A percentile compares a stretch with the other conserved stretches of the same genome.
phyloP scores from a whole-genome alignment of 2,329 filamentous ascomycete genomes.

The Leptosphaerulina australis region DNA sequence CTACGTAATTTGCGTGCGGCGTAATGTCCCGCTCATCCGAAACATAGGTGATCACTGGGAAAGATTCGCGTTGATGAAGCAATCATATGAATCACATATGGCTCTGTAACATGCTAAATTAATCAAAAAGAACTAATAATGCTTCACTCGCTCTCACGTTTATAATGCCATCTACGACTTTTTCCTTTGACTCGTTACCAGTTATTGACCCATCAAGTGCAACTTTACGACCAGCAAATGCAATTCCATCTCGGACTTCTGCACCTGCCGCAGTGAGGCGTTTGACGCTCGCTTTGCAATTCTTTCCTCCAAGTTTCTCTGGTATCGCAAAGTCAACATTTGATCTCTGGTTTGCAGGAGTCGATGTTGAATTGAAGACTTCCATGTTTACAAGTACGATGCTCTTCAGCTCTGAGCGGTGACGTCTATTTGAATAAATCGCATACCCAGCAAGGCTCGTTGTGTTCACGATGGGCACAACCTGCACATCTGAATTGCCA shows the following conservation, averaged over 20 bases:
- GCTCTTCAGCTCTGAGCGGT: slow-evolving; percentile 11
- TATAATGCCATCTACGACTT: slow-evolving; percentile 6
- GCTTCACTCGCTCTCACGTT: slow-evolving; percentile 21
- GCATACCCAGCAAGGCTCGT: slow-evolving; percentile 21
- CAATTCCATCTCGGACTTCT: slow-evolving; percentile 16
- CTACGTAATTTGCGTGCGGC: too few relatives aligned
- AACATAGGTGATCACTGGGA: too few relatives aligned
- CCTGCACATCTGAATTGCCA: slow-evolving; percentile 42
- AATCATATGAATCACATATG: too few relatives aligned
- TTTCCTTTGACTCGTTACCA: slow-evolving; percentile 11
- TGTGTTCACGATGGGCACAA: slow-evolving; percentile 19
- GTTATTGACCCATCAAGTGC: slow-evolving; percentile 16
- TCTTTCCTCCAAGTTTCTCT: slow-evolving; percentile 1
- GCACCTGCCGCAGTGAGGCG: slow-evolving; percentile 21
- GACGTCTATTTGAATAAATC: slow-evolving; percentile 10
- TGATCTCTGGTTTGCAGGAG: slow-evolving; percentile 3
- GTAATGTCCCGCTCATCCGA: too few relatives aligned
- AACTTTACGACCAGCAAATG: slow-evolving; percentile 18
- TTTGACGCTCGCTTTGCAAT: slow-evolving; percentile 4
- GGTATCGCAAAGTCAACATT: slow-evolving; percentile 17
- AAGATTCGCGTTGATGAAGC: too few relatives aligned
- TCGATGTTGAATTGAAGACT: slow-evolving; percentile 21
- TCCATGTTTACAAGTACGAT: slow-evolving; percentile 26
- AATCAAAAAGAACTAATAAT: too few relatives aligned
- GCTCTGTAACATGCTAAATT: too few relatives aligned